Base-by-base conservation (phyloP, 345 rosid species). In the Eucalyptus globulus region DNA sequence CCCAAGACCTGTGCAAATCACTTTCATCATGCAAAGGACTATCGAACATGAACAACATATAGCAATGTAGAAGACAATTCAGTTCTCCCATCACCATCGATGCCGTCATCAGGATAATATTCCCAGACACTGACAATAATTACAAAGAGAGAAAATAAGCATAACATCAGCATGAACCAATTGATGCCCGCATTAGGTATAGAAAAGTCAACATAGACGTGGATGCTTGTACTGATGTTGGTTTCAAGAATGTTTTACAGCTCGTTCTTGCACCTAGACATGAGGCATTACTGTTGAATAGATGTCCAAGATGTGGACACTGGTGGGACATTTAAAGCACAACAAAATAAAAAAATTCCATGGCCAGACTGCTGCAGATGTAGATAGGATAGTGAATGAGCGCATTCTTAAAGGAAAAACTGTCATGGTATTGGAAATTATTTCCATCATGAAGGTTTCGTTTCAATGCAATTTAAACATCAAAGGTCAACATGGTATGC, bases 1-100 rank as follows among this genome's bases (percentile, higher is more conserved):
- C 94, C 98, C 99, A 97, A 76, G 96, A 93, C 90, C 99, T 98
- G 97, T 93, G 89, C 27, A 54, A 76, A 76, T 21, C 47, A 37
- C 27, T 76, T 76, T 10, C 31, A 37, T 87, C 76, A 37, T 87
- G 62, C 76, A 87, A 19, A 87, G 34, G 51, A 54, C 88, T 58
- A 37, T 43, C 22, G 50, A 37, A 43, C 44, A 37, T 21, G 27
- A 24, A 37, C 83, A 40, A 87, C 81, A 58, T 43, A 8, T 4
- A 56, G 53, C 34, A 43, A 43, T 31, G 24, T 56, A 40, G 27
- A 76, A 76, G 83, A 76, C 83, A 37, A 40, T 21, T 76, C 47
- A 76, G 45, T 37, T 76, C 83, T 76, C 15, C 83, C 83, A 21
- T 76, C 47, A 76, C 83, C 3, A 37, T 37, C 13, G 15, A 76